Base-by-base conservation (phyloP, 1,139 yeast genomes). In the Diutina ranongensis region DNA sequence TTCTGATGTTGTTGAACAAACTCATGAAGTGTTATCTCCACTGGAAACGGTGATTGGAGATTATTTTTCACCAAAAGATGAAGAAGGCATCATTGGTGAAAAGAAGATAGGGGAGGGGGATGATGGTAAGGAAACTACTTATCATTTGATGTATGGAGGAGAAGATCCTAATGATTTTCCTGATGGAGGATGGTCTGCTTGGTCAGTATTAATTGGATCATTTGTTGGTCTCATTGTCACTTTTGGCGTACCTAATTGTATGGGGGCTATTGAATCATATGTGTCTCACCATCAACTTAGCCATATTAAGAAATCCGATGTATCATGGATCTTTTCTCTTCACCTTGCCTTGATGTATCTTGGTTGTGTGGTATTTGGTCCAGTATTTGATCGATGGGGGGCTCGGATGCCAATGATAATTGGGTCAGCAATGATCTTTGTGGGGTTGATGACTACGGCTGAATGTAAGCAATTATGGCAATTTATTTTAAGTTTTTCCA, bases 181-280 rank as follows among this genome's bases (percentile, higher is more conserved):
- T 0, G 85, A 81, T 49, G 85, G 86, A 2, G 86, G 84, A 1
- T 46, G 56, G 45, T 53, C 59, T 42, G 83, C 84, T 1, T 75
- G 82, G 71, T 49, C 68, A 7, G 83, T 77, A 0, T 77, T 82
- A 1, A 59, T 78, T 8, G 87, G 87, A 2, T 72, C 83, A 1
- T 78, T 78, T 59, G 59, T 76, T 46, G 79, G 83, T 1, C 62
- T 76, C 40, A 62, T 75, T 15, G 72, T 76, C 15, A 71, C 72
- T 15, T 80, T 82, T 57, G 87, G 87, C 2, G 58, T 80, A 33
- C 68, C 74, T 49, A 80, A 79, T 52, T 59, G 80, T 7, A 61
- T 74, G 33, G 85, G 86, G 41, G 79, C 78, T 13, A 68, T 80
- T 28, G 82, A 80, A 56, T 71, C 81, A 1, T 78, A 77, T 55